phyloP scores from a whole-genome alignment of 1,284 basidiomycete species.

The Heterobasidion irregulare region DNA sequence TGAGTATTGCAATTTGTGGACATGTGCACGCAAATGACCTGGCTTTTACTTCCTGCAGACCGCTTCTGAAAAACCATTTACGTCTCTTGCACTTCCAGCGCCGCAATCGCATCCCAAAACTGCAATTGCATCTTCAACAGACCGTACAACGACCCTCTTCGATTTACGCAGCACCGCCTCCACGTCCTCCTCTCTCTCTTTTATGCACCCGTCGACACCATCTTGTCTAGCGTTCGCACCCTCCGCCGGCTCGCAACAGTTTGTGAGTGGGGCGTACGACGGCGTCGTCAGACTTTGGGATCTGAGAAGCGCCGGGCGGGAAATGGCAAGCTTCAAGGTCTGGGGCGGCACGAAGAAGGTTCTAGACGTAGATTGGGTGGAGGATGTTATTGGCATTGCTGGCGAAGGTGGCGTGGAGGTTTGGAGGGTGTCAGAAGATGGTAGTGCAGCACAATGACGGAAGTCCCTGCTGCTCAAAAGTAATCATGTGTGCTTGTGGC shows the following conservation, averaged over 20 bases:
- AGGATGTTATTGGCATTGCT: constrained; percentile 66
- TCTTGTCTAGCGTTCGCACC: constrained; percentile 12
- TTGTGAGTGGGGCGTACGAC: constrained; percentile 79
- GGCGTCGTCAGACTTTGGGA: constrained; percentile 86
- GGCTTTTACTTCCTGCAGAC: constrained; percentile 29
- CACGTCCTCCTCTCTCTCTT: constrained; percentile 36
- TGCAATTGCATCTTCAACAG: constrained; percentile 55
- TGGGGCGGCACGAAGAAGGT: constrained; percentile 56
- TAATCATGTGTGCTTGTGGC: neutral
- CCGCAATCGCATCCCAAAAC: constrained; percentile 25
- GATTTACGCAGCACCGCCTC: constrained; percentile 46
- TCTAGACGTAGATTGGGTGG: constrained; percentile 69
- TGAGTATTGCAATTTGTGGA: constrained; percentile 25
- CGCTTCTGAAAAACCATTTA: constrained; percentile 63
- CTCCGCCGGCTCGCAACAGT: constrained; percentile 40
- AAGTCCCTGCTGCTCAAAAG: neutral
- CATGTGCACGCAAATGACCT: neutral
- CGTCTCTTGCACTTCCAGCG: constrained; percentile 41
- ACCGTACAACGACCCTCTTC: constrained; percentile 59
- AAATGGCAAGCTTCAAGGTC: constrained; percentile 60
- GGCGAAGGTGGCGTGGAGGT: constrained; percentile 82
- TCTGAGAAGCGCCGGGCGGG: constrained; percentile 56
- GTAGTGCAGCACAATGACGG: neutral
- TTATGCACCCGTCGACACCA: constrained; percentile 69
- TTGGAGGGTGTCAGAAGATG: constrained; percentile 48